phyloP scores from a whole-genome alignment of 2,329 filamentous ascomycete genomes.

The Orbilia ellipsospora region DNA sequence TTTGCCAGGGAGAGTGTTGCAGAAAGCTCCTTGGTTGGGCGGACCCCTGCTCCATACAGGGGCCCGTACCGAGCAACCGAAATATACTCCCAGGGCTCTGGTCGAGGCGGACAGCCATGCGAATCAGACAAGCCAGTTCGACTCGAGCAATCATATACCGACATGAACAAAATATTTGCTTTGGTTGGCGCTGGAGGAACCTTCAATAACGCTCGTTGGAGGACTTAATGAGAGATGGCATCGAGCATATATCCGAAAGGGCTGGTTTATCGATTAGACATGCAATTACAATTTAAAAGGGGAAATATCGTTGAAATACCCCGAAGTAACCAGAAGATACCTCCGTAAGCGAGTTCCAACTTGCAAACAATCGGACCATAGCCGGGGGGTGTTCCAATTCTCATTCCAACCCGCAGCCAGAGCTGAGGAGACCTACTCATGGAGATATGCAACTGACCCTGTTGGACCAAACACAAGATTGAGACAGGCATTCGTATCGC shows the following conservation, averaged over 20 bases:
- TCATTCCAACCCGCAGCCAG: not conserved
- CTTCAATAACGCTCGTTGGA: too few relatives aligned
- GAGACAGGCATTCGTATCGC: slow-evolving; percentile 31
- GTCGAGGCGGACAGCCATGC: slow-evolving; percentile 19
- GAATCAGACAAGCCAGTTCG: not conserved
- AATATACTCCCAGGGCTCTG: slow-evolving; percentile 26
- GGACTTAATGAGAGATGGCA: slow-evolving; percentile 1
- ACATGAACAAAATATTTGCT: too few relatives aligned
- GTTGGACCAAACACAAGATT: slow-evolving; percentile 42
- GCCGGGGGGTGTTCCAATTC: not conserved
- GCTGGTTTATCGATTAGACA: slow-evolving; percentile 31
- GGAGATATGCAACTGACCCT: slow-evolving; percentile 18
- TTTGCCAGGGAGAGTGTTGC: slow-evolving; percentile 53
- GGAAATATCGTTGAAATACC: slow-evolving; percentile 33
- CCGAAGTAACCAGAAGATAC: slow-evolving; percentile 7
- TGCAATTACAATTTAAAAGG: slow-evolving; percentile 7
- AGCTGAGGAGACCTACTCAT: not conserved
- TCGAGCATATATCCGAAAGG: slow-evolving; percentile 16
- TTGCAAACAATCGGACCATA: not conserved
- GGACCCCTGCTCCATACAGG: slow-evolving; percentile 49
- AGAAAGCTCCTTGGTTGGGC: slow-evolving; percentile 53
- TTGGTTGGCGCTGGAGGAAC: too few relatives aligned
- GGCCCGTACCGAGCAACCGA: slow-evolving; percentile 39
- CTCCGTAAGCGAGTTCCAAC: slow-evolving; percentile 31
- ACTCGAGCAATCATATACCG: too few relatives aligned